Conservation (phyloP, 179 eudicot species). For the Beta macrorhiza region DNA sequence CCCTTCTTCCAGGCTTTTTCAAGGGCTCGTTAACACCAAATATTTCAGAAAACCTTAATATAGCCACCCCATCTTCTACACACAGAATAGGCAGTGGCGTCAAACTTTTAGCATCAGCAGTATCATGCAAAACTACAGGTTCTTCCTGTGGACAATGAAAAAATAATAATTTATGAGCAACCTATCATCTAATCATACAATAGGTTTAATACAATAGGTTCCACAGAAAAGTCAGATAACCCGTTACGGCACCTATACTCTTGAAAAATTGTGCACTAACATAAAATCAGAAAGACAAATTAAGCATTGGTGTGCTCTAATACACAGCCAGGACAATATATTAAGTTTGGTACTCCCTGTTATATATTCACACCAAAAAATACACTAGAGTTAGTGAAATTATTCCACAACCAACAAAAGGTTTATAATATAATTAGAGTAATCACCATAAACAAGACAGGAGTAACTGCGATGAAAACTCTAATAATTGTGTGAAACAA, state of each 20-base stretch:
- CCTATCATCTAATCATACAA: not conserved
- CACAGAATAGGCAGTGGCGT: slow-evolving; percentile 71
- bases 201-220: not conserved
- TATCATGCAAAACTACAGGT: slow-evolving; percentile 37
- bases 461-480: not conserved
- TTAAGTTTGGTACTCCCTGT: not conserved
- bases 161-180: not conserved
- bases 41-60: slow-evolving; percentile 90
- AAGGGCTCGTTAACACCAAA: slow-evolving; percentile 75
- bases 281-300: not conserved
- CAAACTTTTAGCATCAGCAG: slow-evolving; percentile 33
- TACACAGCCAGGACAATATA: not conserved
- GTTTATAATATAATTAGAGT: not conserved
- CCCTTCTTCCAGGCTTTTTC: slow-evolving; percentile 62
- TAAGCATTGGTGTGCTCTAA: not conserved
- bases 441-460: not conserved
- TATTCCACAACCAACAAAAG: not conserved
- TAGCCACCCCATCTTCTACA: slow-evolving; percentile 70
- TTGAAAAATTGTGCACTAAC: not conserved
- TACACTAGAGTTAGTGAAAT: too few species aligned
- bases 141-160: slow-evolving; percentile 53
- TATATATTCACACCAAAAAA: not conserved
- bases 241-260: too few species aligned
- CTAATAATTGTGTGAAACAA: not conserved
- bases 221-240: not conserved